Base-by-base conservation (phyloP, 768 basidiomycete genomes). In the Rhizopogon vesiculosus region DNA sequence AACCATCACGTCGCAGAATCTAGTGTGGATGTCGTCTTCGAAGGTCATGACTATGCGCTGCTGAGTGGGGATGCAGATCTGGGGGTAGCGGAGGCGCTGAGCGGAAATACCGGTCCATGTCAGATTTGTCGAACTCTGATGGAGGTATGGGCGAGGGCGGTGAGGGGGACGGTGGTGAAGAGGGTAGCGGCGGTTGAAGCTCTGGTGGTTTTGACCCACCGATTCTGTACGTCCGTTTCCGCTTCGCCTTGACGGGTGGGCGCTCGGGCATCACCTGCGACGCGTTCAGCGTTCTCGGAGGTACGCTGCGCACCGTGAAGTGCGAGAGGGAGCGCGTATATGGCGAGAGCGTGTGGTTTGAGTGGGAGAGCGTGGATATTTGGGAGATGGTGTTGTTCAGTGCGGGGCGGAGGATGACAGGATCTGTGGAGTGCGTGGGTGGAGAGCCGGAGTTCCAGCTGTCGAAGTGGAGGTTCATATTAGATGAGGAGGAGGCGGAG, bases 321-420 rank as follows among this genome's bases (percentile, higher is more conserved):
- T 97, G 93, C 57, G 89, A 87, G 29, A 93, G 78, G 13, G 88
- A 86, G 53, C 93, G 84, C 6, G 95, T 97, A 69, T 96, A 98
- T 0, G 95, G 96, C 1, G 90, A 93, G 3, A 99, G 75, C 0
- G 96, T 99, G 65, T 97, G 96, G 64, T 97, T 93, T 1, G 93
- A 93, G 61, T 87, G 80, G 18, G 84, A 86, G 45, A 99, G 82
- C 3, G 89, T 91, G 16, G 91, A 87, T 9, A 98, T 75, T 59
- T 96, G 91, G 54, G 89, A 91, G 19, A 96, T 78, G 5, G 87
- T 85, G 59, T 86, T 85, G 71, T 85, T 88, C n/a, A 80, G 67
- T 0, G 79, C 73, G 0, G 88, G 86, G 13, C 83, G 81, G 49
- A 91, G 78, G 60, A 87, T 86, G 58, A 81, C 81, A 19, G 82